Base-by-base conservation (phyloP, 2,329 filamentous ascomycete species). In the Alternaria sp. region DNA sequence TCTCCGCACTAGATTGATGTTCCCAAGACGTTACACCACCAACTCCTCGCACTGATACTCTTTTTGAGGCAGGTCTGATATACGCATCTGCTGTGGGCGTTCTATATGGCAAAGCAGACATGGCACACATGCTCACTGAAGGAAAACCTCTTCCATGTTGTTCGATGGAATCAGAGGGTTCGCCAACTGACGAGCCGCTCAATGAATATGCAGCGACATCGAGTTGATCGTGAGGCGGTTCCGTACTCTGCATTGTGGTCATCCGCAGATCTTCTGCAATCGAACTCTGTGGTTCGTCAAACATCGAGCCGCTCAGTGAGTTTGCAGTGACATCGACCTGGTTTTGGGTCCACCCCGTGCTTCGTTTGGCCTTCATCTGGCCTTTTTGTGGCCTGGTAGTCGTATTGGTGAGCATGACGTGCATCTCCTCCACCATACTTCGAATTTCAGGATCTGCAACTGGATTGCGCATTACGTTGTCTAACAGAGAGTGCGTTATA, bases 331-430 rank as follows among this genome's bases (percentile, higher is more conserved):
- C 11, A 44, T 9, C 10, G n/a, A 44, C 4, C 20, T 20, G 4
- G 5, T 21, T n/a, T 2, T 18, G 4, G 2, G 41, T 3, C 18
- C 0, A 12, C 12, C 8, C 18, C 0, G 2, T 6, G 6, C 41
- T 11, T 15, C 5, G 4, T 18, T 3, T 20, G 10, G 18, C 18
- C 6, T 11, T 4, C 11, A 20, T 20, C 11, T 45, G 43, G 11
- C 2, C 18, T 15, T 8, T 0, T 7, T 21, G 5, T 9, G 43
- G 2, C 10, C 11, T 15, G 4, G 20, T 12, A 21, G 2, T 7
- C 6, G 23, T 9, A 11, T 26, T 33, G 4, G 7, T 41, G 11
- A 58, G n/a, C 5, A 50, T 8, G 1, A 6, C 50, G 6, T 47
- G 46, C 6, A 58, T 58, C 2, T 58, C 56, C 1, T 51, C 3